Evolutionary conservation across 2,329 filamentous ascomycete genomes (phyloP).

Genomic region (Ascochyta lentis): DNA sequence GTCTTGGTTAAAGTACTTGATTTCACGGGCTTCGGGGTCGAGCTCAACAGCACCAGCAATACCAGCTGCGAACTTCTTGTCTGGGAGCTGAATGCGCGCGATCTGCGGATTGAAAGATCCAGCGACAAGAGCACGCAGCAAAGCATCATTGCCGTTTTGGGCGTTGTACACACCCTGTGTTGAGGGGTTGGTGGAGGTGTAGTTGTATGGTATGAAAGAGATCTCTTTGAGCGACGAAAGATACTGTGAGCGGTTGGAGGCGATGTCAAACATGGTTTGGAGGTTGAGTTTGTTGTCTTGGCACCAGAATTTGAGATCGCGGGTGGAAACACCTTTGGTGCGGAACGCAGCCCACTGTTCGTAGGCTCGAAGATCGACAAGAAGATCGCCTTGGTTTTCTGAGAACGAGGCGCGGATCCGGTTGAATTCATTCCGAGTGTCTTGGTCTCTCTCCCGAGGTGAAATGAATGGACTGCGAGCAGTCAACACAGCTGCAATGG

Average conservation of each 20-base stretch:
- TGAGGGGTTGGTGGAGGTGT: slow-evolving; percentile 39
- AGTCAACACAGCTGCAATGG: slow-evolving; percentile 91
- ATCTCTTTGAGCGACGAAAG: slow-evolving; percentile 84
- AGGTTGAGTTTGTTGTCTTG: slow-evolving; percentile 83
- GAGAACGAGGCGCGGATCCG: slow-evolving; percentile 77
- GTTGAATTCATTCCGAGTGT: slow-evolving; percentile 82
- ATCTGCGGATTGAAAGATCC: slow-evolving; percentile 75
- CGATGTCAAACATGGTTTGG: slow-evolving; percentile 85
- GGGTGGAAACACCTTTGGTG: slow-evolving; percentile 62
- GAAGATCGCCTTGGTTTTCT: slow-evolving; percentile 79
- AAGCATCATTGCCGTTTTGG: slow-evolving; percentile 54
- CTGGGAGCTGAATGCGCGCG: slow-evolving; percentile 88
- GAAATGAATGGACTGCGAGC: slow-evolving; percentile 85
- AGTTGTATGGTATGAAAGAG: slow-evolving; percentile 69
- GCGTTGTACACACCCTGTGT: slow-evolving; percentile 53
- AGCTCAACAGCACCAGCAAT: slow-evolving; percentile 89
- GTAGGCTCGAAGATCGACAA: slow-evolving; percentile 86
- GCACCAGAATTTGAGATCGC: slow-evolving; percentile 77
- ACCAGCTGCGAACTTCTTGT: slow-evolving; percentile 91
- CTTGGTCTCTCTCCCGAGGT: slow-evolving; percentile 81
- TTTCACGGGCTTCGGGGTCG: slow-evolving; percentile 88
- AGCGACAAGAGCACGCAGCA: slow-evolving; percentile 58
- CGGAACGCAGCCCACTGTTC: slow-evolving; percentile 78
- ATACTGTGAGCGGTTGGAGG: slow-evolving; percentile 85
- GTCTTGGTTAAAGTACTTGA: slow-evolving; percentile 79